Evolutionary conservation across 495 filamentous ascomycete species (phyloP).

Genomic region (Tuber indicum): DNA sequence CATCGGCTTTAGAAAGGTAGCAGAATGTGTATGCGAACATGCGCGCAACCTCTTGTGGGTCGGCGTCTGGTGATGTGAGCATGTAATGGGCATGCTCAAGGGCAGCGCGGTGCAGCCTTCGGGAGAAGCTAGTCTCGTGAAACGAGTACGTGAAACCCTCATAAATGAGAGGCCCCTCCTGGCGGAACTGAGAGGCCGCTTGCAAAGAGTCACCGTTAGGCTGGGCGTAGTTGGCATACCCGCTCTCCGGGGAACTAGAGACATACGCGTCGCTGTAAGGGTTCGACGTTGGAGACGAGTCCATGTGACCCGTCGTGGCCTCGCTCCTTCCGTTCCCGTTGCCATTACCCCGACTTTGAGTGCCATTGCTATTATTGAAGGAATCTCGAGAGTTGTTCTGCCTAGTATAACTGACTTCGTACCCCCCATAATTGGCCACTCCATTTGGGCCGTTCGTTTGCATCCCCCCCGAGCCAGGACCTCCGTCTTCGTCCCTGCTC

Average conservation of each 20-base stretch:
- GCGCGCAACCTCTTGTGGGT: slow-evolving; percentile 49
- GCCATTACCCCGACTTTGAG: slow-evolving; percentile 29
- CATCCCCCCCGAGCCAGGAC: slow-evolving; percentile 35
- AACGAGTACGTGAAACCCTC: slow-evolving; percentile 48
- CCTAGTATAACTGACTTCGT: slow-evolving; percentile 39
- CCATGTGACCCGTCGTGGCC: slow-evolving; percentile 38
- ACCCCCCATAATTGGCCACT: slow-evolving; percentile 35
- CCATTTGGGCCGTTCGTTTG: slow-evolving; percentile 18
- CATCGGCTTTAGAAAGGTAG: slow-evolving; percentile 50
- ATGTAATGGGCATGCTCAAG: slow-evolving; percentile 59
- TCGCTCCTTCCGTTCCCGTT: slow-evolving; percentile 33
- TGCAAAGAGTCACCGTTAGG: slow-evolving; percentile 12
- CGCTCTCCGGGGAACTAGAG: slow-evolving; percentile 31
- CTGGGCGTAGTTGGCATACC: slow-evolving; percentile 15
- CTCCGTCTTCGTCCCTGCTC: slow-evolving; percentile 35
- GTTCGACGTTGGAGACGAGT: slow-evolving; percentile 47
- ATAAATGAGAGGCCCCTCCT: slow-evolving; percentile 44
- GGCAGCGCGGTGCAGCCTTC: slow-evolving; percentile 60
- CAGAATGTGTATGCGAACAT: slow-evolving; percentile 63
- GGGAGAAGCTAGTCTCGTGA: slow-evolving; percentile 62
- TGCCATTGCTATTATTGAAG: slow-evolving; percentile 34
- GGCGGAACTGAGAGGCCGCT: slow-evolving; percentile 22
- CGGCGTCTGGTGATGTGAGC: slow-evolving; percentile 52
- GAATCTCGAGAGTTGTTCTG: slow-evolving; percentile 33
- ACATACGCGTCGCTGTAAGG: slow-evolving; percentile 36